Conservation (phyloP, 2,329 filamentous ascomycete genomes). For the Xylaria hypoxylon region DNA sequence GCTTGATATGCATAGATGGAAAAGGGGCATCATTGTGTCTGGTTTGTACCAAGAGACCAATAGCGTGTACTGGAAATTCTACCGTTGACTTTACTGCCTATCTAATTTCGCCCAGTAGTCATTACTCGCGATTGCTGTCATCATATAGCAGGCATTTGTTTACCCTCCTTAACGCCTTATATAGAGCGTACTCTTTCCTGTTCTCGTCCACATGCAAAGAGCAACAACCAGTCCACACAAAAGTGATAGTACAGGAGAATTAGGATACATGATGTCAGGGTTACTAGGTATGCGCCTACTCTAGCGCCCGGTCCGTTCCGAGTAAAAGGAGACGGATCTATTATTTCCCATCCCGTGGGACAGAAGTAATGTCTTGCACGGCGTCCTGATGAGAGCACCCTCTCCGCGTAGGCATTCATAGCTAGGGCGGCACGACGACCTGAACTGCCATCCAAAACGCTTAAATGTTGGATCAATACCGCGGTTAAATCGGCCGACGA, state of each 20-base stretch:
- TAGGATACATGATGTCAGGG: background rate
- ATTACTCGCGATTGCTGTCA: background rate
- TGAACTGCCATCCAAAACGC: background rate
- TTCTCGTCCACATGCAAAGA: background rate
- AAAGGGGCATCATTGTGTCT: background rate
- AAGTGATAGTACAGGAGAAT: conserved; percentile 27
- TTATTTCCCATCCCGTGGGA: background rate
- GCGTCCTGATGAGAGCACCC: background rate
- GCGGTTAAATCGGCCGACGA: background rate
- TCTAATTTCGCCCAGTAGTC: conserved; percentile 1
- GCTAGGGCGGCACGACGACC: background rate
- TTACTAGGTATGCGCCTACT: background rate
- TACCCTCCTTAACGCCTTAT: background rate
- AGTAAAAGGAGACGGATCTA: background rate
- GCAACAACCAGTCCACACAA: background rate
- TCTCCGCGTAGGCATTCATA: background rate
- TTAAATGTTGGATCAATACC: background rate
- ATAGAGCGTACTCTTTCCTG: background rate
- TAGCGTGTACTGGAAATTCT: background rate
- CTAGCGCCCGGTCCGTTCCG: background rate
- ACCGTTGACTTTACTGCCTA: background rate
- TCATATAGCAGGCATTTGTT: background rate
- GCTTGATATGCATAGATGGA: background rate
- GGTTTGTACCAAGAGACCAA: background rate
- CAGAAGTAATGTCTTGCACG: background rate